These are phyloP conservation scores for Boletales sp. DNA, from an alignment of 768 basidiomycete species.

Conservation along the genomic window DNA sequence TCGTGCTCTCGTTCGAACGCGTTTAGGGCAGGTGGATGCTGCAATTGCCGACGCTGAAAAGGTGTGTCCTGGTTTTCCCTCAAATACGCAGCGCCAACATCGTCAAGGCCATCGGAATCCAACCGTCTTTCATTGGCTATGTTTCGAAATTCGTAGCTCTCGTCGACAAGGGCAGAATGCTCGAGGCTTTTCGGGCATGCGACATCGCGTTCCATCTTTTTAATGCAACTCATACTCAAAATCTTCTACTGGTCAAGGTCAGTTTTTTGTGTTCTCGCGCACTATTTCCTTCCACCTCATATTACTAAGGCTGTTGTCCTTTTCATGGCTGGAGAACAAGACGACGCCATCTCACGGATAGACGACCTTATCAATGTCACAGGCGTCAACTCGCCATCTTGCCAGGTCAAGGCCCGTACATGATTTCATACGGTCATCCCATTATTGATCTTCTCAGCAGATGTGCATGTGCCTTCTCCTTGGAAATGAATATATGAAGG, in stretches of 20 bases:
- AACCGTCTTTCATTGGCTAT: no score
- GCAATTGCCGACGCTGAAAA: neutral
- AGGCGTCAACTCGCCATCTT: neutral
- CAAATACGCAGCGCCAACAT: no score
- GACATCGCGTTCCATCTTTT: conserved; percentile 4
- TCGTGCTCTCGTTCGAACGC: no score
- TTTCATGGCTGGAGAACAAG: neutral
- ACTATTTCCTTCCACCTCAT: no score
- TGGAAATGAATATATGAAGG: neutral
- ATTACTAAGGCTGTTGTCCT: neutral
- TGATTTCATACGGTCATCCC: no score
- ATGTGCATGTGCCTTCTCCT: conserved; percentile 7
- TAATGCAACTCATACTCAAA: neutral
- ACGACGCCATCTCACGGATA: neutral
- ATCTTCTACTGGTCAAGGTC: neutral
- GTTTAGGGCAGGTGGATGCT: no score
- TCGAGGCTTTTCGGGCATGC: neutral
- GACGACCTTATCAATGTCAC: neutral
- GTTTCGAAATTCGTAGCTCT: no score
- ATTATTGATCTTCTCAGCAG: neutral
- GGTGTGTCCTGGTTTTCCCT: no score
- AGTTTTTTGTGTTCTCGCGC: neutral
- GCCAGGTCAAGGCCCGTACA: neutral
- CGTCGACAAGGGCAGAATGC: no score
- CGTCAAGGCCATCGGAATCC: no score